A percentile compares a stretch with the other conserved stretches of the same genome.
Evolutionary conservation across 1,139 yeast species (phyloP).

Genomic region (Saccharomyces hybrid): DNA sequence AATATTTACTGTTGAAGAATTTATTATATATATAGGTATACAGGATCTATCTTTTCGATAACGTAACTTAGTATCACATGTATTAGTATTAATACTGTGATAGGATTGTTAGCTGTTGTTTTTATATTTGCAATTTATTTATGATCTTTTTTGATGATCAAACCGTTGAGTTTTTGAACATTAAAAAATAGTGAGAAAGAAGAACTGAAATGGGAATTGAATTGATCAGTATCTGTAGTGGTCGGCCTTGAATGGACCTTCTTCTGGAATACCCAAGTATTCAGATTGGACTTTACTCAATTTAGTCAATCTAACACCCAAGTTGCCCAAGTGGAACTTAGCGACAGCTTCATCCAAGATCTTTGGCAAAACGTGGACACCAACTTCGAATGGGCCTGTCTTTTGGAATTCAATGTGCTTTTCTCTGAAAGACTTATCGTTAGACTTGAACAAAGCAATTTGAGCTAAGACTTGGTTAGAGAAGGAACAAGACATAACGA

Average conservation of each 20-base stretch:
- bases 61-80: slow-evolving; percentile 4
- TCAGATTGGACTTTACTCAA: slow-evolving; percentile 83
- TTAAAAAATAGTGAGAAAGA: not conserved
- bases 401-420: slow-evolving; percentile 85
- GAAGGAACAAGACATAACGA: slow-evolving; percentile 99
- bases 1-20: slow-evolving; percentile 12
- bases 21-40: slow-evolving; percentile 6
- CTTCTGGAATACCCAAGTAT: slow-evolving; percentile 85
- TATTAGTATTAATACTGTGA: slow-evolving; percentile 2
- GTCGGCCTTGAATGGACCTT: slow-evolving; percentile 98
- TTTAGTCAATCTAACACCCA: slow-evolving; percentile 81
- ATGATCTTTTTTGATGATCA: slow-evolving; percentile 6
- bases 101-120: not conserved
- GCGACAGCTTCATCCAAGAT: slow-evolving; percentile 98
- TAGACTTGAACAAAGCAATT: slow-evolving; percentile 93
- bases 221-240: slow-evolving; percentile 84
- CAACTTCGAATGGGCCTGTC: slow-evolving; percentile 84
- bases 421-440: slow-evolving; percentile 72
- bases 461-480: slow-evolving; percentile 99
- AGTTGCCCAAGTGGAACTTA: slow-evolving; percentile 91
- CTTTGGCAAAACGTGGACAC: slow-evolving; percentile 98
- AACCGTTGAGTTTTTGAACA: slow-evolving; percentile 16
- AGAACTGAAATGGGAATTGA: not conserved
- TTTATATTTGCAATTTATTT: not conserved
- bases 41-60: slow-evolving; percentile 2